Conservation (phyloP, 805 yeast species). For the Saccharomycopsis fermentans region DNA sequence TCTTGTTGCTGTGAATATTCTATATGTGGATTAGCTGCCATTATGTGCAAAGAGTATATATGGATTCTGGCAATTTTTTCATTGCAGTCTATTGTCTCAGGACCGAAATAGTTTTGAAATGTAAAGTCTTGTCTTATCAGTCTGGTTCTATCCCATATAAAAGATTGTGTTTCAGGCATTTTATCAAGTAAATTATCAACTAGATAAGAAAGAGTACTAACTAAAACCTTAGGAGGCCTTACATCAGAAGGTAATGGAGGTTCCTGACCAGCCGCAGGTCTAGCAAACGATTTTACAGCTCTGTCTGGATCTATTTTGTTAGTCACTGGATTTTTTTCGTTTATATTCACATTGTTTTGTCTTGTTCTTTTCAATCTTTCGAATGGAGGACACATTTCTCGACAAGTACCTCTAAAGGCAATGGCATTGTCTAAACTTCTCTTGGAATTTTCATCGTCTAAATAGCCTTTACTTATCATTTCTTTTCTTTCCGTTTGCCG, state of each 20-base stretch:
- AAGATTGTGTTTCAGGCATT: slow-evolving; percentile 79
- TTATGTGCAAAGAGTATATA: slow-evolving; percentile 66
- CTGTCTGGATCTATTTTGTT: slow-evolving; percentile 44
- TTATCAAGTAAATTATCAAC: slow-evolving; percentile 51
- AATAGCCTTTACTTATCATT: slow-evolving; percentile 75
- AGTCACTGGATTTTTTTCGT: slow-evolving; percentile 55
- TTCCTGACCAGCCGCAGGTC: slow-evolving; percentile 98
- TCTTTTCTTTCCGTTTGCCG: slow-evolving; percentile 63
- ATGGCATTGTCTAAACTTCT: slow-evolving; percentile 86
- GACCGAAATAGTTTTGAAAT: slow-evolving; percentile 86
- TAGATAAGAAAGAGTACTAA: slow-evolving; percentile 58
- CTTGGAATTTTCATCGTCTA: slow-evolving; percentile 76
- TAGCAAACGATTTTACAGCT: slow-evolving; percentile 85
- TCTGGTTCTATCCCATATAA: slow-evolving; percentile 94
- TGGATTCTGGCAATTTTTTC: slow-evolving; percentile 89
- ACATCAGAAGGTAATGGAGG: slow-evolving; percentile 97
- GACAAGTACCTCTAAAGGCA: slow-evolving; percentile 75
- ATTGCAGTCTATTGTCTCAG: slow-evolving; percentile 87
- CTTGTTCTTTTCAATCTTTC: slow-evolving; percentile 82
- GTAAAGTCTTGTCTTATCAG: slow-evolving; percentile 96
- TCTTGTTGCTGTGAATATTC: slow-evolving; percentile 94
- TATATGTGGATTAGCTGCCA: slow-evolving; percentile 49
- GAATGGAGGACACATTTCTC: slow-evolving; percentile 90
- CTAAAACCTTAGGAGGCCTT: slow-evolving; percentile 75
- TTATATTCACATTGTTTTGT: slow-evolving; percentile 74